Conservation (phyloP, 2,329 filamentous ascomycete genomes). For the Davidsoniella eucalypti region DNA sequence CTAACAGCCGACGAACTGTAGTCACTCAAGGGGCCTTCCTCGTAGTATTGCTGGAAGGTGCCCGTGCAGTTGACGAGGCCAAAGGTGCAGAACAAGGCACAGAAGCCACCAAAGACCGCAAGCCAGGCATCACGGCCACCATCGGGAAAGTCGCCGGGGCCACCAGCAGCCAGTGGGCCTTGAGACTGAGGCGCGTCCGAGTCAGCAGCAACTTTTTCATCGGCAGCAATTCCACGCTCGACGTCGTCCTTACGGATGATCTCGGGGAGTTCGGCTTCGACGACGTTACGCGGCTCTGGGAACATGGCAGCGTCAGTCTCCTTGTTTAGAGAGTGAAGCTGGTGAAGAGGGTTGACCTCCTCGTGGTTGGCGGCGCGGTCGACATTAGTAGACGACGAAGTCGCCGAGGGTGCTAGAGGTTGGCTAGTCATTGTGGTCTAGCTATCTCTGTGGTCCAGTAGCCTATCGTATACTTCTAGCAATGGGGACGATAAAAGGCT, state of each 20-base stretch:
- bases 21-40: constrained; percentile 27
- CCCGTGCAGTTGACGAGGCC: constrained; percentile 31
- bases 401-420: too few relatives aligned
- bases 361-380: neutral
- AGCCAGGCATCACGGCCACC: constrained; percentile 42
- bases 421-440: too few relatives aligned
- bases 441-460: too few relatives aligned
- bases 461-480: too few relatives aligned
- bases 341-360: neutral
- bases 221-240: constrained; percentile 13
- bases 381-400: too few relatives aligned
- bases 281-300: constrained; percentile 19
- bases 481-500: too few relatives aligned
- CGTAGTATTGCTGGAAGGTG: constrained; percentile 44
- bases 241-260: constrained; percentile 13
- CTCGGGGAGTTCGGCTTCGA: constrained; percentile 16
- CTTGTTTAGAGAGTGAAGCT: neutral
- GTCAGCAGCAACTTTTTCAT: constrained; percentile 5
- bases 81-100: constrained; percentile 28
- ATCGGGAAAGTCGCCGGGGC: constrained; percentile 40
- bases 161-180: constrained; percentile 20
- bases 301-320: constrained; percentile 2
- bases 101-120: constrained; percentile 33
- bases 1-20: constrained; percentile 36
- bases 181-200: neutral